These are phyloP conservation scores for Nymphaea thermarum DNA, from an alignment of 164 flowering plant genomes.

Conservation along the genomic window DNA sequence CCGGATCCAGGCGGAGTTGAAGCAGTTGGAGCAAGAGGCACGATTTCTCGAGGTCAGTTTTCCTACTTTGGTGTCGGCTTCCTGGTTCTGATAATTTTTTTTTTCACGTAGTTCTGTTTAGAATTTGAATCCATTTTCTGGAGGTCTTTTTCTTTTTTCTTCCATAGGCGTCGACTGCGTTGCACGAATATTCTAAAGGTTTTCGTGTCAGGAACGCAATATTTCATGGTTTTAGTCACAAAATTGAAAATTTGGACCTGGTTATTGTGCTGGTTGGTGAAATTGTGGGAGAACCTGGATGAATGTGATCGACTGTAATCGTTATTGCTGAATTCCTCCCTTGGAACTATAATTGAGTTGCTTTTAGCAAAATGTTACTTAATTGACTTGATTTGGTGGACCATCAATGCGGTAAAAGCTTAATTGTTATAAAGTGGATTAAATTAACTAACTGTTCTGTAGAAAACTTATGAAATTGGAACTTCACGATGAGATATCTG, in stretches of 20 bases:
- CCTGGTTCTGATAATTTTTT: neutral
- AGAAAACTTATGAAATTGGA: too few species aligned
- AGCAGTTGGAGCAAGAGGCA: slow-evolving; percentile 73
- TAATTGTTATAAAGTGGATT: too few species aligned
- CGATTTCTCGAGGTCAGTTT: slow-evolving; percentile 57
- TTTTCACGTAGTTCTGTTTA: too few species aligned
- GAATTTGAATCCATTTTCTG: neutral
- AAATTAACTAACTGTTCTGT: too few species aligned
- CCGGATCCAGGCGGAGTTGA: slow-evolving; percentile 74
- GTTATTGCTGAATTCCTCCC: neutral
- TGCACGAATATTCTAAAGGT: too few species aligned
- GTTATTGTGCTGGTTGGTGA: neutral
- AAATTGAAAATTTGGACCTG: neutral
- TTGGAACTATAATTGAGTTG: neutral
- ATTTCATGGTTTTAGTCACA: neutral
- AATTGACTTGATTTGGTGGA: too few species aligned
- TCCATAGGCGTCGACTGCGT: too few species aligned
- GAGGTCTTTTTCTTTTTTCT: too few species aligned
- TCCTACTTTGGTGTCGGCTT: neutral
- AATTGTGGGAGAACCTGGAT: neutral
- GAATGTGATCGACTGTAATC: neutral
- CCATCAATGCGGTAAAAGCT: too few species aligned
- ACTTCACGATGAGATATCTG: too few species aligned
- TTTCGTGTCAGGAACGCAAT: neutral
- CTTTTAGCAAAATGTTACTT: too few species aligned